Evolutionary conservation across 1,284 basidiomycete species (phyloP).

Genomic region (Veloporphyrellus conicus): DNA sequence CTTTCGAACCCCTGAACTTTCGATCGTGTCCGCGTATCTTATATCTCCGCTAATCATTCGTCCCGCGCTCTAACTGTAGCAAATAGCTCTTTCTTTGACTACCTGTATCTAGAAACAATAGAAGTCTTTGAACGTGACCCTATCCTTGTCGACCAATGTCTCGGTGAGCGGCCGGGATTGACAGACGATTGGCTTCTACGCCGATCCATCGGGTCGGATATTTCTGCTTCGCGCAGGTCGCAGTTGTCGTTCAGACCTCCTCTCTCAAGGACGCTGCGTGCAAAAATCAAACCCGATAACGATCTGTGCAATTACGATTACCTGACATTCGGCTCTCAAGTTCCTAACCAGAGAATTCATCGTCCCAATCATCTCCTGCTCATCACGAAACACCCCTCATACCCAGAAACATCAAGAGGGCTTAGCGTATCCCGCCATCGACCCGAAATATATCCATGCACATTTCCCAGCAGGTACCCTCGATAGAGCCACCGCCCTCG

Average conservation of each 20-base stretch:
- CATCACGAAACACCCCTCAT: slow-evolving; percentile 76
- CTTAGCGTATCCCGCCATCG: slow-evolving; percentile 74
- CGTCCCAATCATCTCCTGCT: slow-evolving; percentile 46
- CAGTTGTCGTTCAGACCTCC: too few species aligned
- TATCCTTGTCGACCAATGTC: too few species aligned
- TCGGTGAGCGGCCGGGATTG: too few species aligned
- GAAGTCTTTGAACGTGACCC: too few species aligned
- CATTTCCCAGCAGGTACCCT: slow-evolving; percentile 66
- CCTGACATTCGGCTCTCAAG: neutral
- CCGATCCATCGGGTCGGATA: too few species aligned
- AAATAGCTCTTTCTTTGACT: slow-evolving; percentile 9
- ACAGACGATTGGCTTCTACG: too few species aligned
- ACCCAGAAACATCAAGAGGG: slow-evolving; percentile 51
- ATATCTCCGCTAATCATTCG: neutral
- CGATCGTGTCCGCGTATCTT: neutral
- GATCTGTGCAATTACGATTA: too few species aligned
- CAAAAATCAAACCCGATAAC: too few species aligned
- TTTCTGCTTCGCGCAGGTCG: too few species aligned
- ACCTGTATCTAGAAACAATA: slow-evolving; percentile 7
- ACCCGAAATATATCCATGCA: slow-evolving; percentile 59
- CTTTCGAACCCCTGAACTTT: neutral
- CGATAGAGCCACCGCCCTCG: slow-evolving; percentile 75
- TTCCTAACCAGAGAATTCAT: neutral
- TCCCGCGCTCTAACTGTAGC: slow-evolving; percentile 20
- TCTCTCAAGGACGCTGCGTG: too few species aligned